phyloP scores from a whole-genome alignment of 75 land plant species.

The Adiantum capillusveneris region DNA sequence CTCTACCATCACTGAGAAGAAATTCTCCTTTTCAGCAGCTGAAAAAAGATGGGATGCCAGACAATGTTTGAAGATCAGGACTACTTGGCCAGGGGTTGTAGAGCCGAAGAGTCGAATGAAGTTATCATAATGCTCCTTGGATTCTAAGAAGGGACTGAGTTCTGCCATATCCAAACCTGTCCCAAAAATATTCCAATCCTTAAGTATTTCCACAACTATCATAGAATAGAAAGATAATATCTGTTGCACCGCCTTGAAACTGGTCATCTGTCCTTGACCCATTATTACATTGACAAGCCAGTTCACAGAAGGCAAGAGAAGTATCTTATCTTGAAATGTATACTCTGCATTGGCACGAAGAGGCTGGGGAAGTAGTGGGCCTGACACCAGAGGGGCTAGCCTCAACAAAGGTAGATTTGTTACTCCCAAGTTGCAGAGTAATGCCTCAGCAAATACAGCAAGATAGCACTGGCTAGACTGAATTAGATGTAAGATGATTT shows the following conservation, averaged over 20 bases:
- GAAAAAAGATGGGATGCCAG: slow-evolving; percentile 19
- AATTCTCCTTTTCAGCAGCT: slow-evolving; percentile 21
- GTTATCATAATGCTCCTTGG: not conserved
- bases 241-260: not conserved
- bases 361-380: not conserved
- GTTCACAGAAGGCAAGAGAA: not conserved
- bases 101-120: slow-evolving; percentile 1
- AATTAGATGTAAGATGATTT: slow-evolving; percentile 39
- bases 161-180: not conserved
- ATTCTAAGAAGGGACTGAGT: not conserved
- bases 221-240: not conserved
- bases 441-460: slow-evolving; percentile 16
- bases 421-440: not conserved
- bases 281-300: not conserved
- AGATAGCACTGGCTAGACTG: slow-evolving; percentile 51
- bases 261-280: not conserved
- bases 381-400: not conserved
- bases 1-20: slow-evolving; percentile 45
- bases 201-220: not conserved
- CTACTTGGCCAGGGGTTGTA: slow-evolving; percentile 44
- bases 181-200: not conserved
- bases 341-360: not conserved
- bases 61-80: slow-evolving; percentile 35
- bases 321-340: not conserved
- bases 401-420: not conserved